These are phyloP conservation scores for Lepraria neglecta DNA, from an alignment of 495 filamentous ascomycete genomes.

Conservation along the genomic window DNA sequence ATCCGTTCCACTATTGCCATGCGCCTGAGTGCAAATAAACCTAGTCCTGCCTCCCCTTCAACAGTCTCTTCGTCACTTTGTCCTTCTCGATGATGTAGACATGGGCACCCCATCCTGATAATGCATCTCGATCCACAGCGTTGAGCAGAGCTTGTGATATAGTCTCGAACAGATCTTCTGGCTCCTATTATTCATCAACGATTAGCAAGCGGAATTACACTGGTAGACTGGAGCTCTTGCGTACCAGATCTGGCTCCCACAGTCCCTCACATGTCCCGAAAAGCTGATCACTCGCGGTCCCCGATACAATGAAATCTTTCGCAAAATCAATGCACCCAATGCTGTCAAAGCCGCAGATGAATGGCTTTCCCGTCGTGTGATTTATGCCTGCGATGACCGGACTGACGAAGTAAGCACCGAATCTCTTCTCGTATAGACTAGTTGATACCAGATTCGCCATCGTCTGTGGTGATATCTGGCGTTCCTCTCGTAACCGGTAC, in stretches of 20 bases:
- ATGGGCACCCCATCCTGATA: conserved; percentile 96
- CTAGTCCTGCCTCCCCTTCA: conserved; percentile 76
- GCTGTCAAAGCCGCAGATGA: conserved; percentile 98
- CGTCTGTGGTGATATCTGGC: conserved; percentile 85
- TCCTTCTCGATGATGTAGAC: conserved; percentile 99
- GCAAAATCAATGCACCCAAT: conserved; percentile 99
- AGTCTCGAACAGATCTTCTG: conserved; percentile 96
- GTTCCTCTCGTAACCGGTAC: conserved; percentile 97
- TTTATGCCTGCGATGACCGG: conserved; percentile 94
- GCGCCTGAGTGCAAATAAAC: conserved; percentile 1
- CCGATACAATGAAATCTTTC: conserved; percentile 97
- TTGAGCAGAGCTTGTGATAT: conserved; percentile 95
- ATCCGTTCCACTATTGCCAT: conserved; percentile 8
- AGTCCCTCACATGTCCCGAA: conserved; percentile 98
- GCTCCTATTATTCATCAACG: conserved; percentile 47
- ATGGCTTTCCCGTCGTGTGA: conserved; percentile 82
- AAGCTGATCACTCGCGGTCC: conserved; percentile 92
- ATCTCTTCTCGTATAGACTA: conserved; percentile 85
- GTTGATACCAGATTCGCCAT: conserved; percentile 92
- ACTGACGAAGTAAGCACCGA: conserved; percentile 92
- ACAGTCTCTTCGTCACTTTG: conserved; percentile 95
- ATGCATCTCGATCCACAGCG: conserved; percentile 89
- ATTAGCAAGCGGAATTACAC: conserved; percentile 27
- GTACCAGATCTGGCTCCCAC: conserved; percentile 93
- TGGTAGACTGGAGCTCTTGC: conserved; percentile 29